Evolutionary conservation across 305 asterid species (phyloP).

Genomic region (Solanum hybrid): DNA sequence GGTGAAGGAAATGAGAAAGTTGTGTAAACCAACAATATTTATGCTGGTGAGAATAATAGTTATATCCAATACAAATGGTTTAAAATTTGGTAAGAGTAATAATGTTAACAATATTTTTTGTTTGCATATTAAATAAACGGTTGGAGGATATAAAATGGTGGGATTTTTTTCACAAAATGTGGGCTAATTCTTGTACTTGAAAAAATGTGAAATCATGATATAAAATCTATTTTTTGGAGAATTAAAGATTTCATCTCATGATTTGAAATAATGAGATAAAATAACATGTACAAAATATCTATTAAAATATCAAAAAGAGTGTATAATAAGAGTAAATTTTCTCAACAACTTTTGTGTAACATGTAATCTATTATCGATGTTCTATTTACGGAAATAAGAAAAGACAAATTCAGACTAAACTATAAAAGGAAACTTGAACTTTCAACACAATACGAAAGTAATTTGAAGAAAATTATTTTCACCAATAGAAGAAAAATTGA

Average conservation of each 20-base stretch:
- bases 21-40: background rate
- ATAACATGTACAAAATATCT: background rate
- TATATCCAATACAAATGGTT: background rate
- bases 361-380: background rate
- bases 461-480: background rate
- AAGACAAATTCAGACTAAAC: background rate
- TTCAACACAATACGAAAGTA: background rate
- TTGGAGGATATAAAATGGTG: background rate
- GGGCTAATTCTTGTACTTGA: background rate
- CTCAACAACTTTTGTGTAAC: background rate
- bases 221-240: background rate
- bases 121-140: background rate
- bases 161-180: background rate
- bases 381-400: too few species aligned
- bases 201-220: background rate
- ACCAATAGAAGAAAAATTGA: background rate
- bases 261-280: background rate
- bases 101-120: background rate
- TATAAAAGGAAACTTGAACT: background rate
- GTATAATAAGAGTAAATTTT: background rate
- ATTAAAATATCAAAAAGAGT: background rate
- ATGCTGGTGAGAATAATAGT: background rate
- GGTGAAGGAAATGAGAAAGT: background rate
- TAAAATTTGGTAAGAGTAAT: background rate
- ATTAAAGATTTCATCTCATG: background rate